phyloP scores from a whole-genome alignment of 116 monocot genomes.

The Thalassia testudinum region DNA sequence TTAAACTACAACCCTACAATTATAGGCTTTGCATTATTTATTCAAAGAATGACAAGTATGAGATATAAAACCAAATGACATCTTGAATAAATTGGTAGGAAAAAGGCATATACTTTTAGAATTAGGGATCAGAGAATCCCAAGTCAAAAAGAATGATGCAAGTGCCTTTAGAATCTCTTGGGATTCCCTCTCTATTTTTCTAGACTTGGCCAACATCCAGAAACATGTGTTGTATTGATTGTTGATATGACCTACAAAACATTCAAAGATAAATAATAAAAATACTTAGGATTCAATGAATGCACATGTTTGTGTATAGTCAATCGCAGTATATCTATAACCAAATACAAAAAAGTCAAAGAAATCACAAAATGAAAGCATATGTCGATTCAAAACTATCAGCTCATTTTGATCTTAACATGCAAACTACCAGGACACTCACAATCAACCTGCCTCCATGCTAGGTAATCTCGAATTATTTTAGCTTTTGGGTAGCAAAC shows the following conservation, averaged over 20 bases:
- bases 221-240: slow-evolving; percentile 98
- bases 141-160: too few relatives aligned
- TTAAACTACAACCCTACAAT: too few relatives aligned
- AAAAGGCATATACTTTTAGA: too few relatives aligned
- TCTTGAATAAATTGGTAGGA: too few relatives aligned
- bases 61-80: too few relatives aligned
- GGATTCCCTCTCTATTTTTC: slow-evolving; percentile 56
- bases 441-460: slow-evolving; percentile 96
- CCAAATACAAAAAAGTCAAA: neutral
- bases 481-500: slow-evolving; percentile 73
- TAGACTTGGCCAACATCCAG: slow-evolving; percentile 89
- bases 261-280: slow-evolving; percentile 3
- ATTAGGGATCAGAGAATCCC: too few relatives aligned
- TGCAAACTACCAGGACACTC: slow-evolving; percentile 18
- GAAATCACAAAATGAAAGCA: neutral
- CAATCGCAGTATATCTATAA: neutral
- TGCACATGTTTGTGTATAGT: neutral
- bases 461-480: slow-evolving; percentile 71
- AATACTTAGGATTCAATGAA: neutral
- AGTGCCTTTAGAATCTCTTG: slow-evolving; percentile 70
- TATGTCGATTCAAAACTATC: neutral
- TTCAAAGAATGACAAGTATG: too few relatives aligned
- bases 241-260: slow-evolving; percentile 80
- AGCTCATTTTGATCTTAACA: neutral
- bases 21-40: too few relatives aligned